Conservation (phyloP, 148 eudicot species). For the Selenicereus undatus region DNA sequence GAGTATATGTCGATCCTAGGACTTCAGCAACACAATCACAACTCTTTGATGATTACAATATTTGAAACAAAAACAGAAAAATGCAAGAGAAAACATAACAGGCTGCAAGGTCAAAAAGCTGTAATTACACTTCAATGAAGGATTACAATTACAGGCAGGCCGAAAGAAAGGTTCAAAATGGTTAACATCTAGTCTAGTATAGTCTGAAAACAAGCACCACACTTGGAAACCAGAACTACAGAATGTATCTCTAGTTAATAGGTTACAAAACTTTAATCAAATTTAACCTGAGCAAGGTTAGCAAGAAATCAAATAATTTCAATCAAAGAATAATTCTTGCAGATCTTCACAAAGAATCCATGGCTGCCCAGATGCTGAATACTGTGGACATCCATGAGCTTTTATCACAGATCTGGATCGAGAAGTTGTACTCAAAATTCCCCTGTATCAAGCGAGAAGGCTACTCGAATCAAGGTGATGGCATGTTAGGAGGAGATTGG, state of each 20-base stretch:
- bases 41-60: no score
- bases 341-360: slow-evolving; percentile 10
- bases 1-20: not conserved
- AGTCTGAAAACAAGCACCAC: not conserved
- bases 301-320: not conserved
- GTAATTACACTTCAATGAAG: not conserved
- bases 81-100: not conserved
- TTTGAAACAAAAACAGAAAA: not conserved
- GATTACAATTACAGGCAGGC: slow-evolving; percentile 5
- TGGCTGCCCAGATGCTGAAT: not conserved
- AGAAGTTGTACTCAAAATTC: not conserved
- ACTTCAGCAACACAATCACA: not conserved
- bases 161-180: slow-evolving; percentile 12
- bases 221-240: not conserved
- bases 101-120: not conserved
- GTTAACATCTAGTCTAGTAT: not conserved
- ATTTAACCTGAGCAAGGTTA: slow-evolving; percentile 15
- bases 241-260: not conserved
- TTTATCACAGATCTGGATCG: not conserved
- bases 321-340: slow-evolving; percentile 14
- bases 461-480: slow-evolving; percentile 40
- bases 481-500: slow-evolving; percentile 64
- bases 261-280: not conserved
- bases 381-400: not conserved
- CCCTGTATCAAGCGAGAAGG: not conserved